Evolutionary conservation across 768 basidiomycete species (phyloP).

Genomic region (Xerocomellus amylosporus): DNA sequence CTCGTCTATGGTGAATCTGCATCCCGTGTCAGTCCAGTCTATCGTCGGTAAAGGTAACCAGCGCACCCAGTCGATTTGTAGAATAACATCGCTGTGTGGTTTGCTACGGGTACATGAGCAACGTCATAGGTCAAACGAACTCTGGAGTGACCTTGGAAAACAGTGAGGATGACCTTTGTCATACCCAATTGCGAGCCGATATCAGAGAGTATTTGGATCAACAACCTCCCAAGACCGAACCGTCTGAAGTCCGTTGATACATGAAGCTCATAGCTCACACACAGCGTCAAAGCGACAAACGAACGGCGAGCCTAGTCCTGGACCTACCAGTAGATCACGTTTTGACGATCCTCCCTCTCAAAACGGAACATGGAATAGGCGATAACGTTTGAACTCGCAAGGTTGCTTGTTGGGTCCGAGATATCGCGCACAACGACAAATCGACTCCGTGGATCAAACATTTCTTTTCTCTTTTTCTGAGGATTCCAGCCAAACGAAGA

Average conservation of each 20-base stretch:
- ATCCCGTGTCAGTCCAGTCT: conserved; percentile 6
- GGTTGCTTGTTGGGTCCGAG: conserved; percentile 13
- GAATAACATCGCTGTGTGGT: conserved; percentile 45
- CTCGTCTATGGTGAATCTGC: conserved; percentile 54
- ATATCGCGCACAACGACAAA: conserved; percentile 47
- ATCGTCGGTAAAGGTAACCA: neutral
- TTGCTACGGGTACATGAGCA: conserved; percentile 36
- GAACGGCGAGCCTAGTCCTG: neutral
- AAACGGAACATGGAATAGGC: conserved; percentile 68
- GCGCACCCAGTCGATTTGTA: conserved; percentile 56
- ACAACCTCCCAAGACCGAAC: conserved; percentile 54
- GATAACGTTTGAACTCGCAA: conserved; percentile 24
- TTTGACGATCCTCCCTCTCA: conserved; percentile 58
- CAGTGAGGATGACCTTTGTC: conserved; percentile 74
- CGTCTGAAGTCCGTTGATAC: conserved; percentile 44
- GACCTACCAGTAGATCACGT: conserved; percentile 68
- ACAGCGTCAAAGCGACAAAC: neutral
- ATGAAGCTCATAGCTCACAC: conserved; percentile 73
- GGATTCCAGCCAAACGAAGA: conserved; percentile 72
- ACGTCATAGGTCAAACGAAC: neutral
- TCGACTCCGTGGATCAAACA: conserved; percentile 59
- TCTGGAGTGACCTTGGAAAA: conserved; percentile 57
- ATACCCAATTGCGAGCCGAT: conserved; percentile 55
- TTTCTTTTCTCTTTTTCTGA: conserved; percentile 49
- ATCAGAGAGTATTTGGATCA: conserved; percentile 48